A percentile compares a stretch with the other conserved stretches of the same genome.
Conservation (phyloP, 164 flowering plant genomes). For the Magnolia sinica region DNA sequence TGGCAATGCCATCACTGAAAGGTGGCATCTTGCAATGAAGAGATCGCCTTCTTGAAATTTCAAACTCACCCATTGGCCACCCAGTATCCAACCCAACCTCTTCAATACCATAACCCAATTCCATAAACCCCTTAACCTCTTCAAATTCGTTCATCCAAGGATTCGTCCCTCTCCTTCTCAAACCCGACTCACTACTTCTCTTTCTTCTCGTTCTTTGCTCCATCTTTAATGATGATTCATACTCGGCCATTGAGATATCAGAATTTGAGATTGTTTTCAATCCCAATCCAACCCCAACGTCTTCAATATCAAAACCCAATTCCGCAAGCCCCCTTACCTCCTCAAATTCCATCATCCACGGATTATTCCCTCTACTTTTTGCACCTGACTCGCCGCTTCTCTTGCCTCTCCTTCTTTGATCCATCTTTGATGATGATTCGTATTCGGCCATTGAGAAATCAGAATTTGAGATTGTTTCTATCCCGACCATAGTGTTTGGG, state of each 20-base stretch:
- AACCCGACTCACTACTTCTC: conserved; percentile 8
- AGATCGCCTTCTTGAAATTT: conserved; percentile 7
- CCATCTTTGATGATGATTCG: background rate
- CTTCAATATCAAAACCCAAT: background rate
- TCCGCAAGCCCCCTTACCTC: background rate
- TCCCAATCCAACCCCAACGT: conserved; percentile 5
- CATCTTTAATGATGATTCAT: background rate
- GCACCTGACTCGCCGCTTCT: conserved; percentile 9
- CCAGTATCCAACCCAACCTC: conserved; percentile 6
- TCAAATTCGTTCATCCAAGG: conserved; percentile 18
- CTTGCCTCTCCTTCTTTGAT: conserved; percentile 16
- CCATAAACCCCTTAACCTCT: background rate
- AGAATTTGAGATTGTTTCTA: conserved; percentile 9
- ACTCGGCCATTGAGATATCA: background rate
- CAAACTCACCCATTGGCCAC: background rate
- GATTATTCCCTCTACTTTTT: conserved; percentile 6
- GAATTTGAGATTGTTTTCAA: conserved; percentile 4
- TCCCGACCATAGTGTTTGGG: background rate
- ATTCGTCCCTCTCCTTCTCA: conserved; percentile 9
- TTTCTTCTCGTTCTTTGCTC: conserved; percentile 18
- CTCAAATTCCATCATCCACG: conserved; percentile 17
- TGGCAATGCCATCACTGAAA: conserved; percentile 35
- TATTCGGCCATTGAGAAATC: background rate
- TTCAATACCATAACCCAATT: conserved; percentile 18
- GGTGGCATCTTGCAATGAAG: conserved; percentile 31